Base-by-base conservation (phyloP, 352 stramenopile genomes). In the Globisporangium cederbergense region DNA sequence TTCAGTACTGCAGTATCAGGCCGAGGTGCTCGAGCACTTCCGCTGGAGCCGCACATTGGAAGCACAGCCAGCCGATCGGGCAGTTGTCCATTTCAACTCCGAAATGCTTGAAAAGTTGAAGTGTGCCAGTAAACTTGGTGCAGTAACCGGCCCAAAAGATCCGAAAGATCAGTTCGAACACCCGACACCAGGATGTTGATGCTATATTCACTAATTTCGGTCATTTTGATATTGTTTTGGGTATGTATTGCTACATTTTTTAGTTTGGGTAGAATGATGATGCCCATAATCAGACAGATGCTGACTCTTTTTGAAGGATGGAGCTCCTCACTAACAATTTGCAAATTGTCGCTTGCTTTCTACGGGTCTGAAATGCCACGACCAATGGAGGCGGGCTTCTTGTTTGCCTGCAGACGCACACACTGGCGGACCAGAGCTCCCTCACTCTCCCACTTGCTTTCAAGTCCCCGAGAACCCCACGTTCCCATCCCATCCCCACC, bases 111-210 rank as follows among this genome's bases (percentile, higher is more conserved):
- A 53, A 53, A 53, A 18, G 10, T 53, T 53, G 47, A 53, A 53
- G 47, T 28, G 47, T 34, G 47, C 22, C 47, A 53, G 47, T 53
- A 53, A 53, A 53, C 47, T 13, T 34, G 47, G 47, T 53, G 47
- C 4, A 53, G 22, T 1, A 53, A 53, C 14, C 47, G 20, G 10
- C 7, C 46, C 25, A 36, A 36, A 36, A 36, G 32, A 28, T 28
- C 25, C 25, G 25, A 30, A 51, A 51, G 46, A 51, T 51, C 46
- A n/a, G 20, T 3, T 51, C 46, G 8, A 51, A 30, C 46, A 51
- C 46, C 28, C 25, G 1, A 32, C 20, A n/a, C 9, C 22, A 18
- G 20, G 46, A 52, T 52, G 46, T 52, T 52, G 46, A 52, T 52
- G 46, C 20, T 18, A 18, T 16, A 32, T 52, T 4, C 46, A 11